A percentile compares a stretch with the other conserved stretches of the same genome.
phyloP scores from a whole-genome alignment of 1,139 yeast genomes.

The Taiozyma sp. region DNA sequence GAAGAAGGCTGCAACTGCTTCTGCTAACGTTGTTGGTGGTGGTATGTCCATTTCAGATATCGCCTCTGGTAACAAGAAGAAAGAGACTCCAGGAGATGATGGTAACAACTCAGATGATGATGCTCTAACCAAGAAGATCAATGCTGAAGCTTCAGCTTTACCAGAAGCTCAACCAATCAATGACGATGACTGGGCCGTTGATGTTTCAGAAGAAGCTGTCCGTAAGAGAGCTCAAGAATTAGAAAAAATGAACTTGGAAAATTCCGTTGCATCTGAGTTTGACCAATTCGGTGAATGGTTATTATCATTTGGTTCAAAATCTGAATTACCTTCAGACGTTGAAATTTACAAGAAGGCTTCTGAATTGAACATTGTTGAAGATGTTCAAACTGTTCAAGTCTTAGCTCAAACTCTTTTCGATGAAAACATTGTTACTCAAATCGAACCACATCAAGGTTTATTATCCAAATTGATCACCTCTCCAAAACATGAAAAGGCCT shows the following conservation, averaged over 20 bases:
- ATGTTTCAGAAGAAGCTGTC: conserved; percentile 95
- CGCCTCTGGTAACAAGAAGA: conserved; percentile 36
- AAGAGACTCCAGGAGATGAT: conserved; percentile 29
- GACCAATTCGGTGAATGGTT: conserved; percentile 93
- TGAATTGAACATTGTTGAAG: conserved; percentile 68
- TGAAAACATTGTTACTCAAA: conserved; percentile 67
- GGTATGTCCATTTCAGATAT: conserved; percentile 76
- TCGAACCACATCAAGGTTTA: conserved; percentile 75
- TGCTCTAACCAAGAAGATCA: conserved; percentile 70
- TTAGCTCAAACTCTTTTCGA: conserved; percentile 87
- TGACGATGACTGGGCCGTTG: conserved; percentile 98
- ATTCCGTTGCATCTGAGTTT: conserved; percentile 37
- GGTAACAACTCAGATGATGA: conserved; percentile 58
- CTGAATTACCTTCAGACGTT: conserved; percentile 69
- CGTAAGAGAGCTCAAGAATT: conserved; percentile 87
- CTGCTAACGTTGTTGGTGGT: conserved; percentile 86
- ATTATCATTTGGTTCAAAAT: conserved; percentile 49
- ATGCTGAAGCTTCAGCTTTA: conserved; percentile 77
- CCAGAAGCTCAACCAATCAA: conserved; percentile 46
- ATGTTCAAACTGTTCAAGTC: conserved; percentile 81
- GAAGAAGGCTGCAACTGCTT: conserved; percentile 78
- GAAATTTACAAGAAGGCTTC: conserved; percentile 88
- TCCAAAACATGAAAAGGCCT: conserved; percentile 71
- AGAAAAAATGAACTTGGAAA: conserved; percentile 47
- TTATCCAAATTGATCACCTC: conserved; percentile 69